A percentile compares a stretch with the other conserved stretches of the same genome.
Conservation (phyloP, 2,329 filamentous ascomycete species). For the Xylaria arbuscula region DNA sequence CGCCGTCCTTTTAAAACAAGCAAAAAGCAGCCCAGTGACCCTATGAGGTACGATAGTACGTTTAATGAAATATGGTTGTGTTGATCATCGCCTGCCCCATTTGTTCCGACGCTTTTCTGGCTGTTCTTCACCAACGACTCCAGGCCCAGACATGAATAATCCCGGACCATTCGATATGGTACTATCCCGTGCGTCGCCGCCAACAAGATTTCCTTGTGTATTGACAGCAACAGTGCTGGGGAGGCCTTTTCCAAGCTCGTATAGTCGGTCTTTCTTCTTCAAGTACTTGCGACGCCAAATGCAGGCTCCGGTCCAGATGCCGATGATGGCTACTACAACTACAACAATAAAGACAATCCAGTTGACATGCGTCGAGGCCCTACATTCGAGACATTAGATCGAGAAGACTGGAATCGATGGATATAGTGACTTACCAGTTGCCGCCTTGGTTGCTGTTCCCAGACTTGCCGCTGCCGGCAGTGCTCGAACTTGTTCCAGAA, state of each 20-base stretch:
- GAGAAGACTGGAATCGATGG: neutral
- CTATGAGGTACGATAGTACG: constrained; percentile 11
- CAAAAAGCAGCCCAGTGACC: constrained; percentile 8
- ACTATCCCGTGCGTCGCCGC: constrained; percentile 45
- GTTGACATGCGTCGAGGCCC: constrained; percentile 76
- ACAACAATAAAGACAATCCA: constrained; percentile 87
- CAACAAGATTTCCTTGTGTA: constrained; percentile 48
- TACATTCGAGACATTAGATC: constrained; percentile 49
- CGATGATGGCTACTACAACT: constrained; percentile 74
- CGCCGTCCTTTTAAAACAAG: constrained; percentile 24
- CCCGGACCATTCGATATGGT: constrained; percentile 49
- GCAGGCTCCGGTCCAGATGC: constrained; percentile 74
- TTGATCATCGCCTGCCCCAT: constrained; percentile 50
- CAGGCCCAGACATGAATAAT: constrained; percentile 53
- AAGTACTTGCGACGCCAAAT: constrained; percentile 80
- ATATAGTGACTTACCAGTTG: constrained; percentile 57
- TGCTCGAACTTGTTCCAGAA: constrained; percentile 43
- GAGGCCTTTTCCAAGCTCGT: constrained; percentile 60
- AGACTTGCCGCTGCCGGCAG: constrained; percentile 44
- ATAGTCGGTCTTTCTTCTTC: constrained; percentile 72
- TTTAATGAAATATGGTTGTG: neutral
- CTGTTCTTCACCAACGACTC: constrained; percentile 50
- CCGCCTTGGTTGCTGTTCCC: constrained; percentile 49
- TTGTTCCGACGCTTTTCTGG: constrained; percentile 59
- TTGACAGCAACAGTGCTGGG: constrained; percentile 52